A percentile compares a stretch with the other conserved stretches of the same genome.
phyloP scores from a whole-genome alignment of 2,329 filamentous ascomycete species.

The Aspergillus neoniger region DNA sequence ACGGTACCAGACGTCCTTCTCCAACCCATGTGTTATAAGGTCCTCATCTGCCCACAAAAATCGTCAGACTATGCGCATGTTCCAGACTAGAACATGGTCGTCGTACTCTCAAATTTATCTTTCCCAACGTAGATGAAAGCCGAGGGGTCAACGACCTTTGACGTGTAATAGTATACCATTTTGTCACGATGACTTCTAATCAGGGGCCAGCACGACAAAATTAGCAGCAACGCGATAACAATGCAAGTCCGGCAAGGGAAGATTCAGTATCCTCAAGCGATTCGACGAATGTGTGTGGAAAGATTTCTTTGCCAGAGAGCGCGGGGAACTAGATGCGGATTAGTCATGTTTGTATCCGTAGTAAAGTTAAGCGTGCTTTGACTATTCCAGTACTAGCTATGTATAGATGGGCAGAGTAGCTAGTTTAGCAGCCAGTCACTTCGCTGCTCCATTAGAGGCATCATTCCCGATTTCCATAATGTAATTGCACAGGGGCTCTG shows the following conservation, averaged over 20 bases:
- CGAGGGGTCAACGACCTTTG: slow-evolving; percentile 75
- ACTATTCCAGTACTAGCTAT: neutral
- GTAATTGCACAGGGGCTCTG: too few relatives aligned
- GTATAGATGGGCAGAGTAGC: neutral
- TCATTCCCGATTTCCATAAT: too few relatives aligned
- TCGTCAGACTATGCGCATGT: slow-evolving; percentile 17
- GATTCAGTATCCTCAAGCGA: neutral
- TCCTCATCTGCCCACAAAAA: slow-evolving; percentile 74
- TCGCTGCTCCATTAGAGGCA: too few relatives aligned
- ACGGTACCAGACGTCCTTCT: slow-evolving; percentile 86
- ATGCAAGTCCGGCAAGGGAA: neutral
- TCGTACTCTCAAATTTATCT: slow-evolving; percentile 96
- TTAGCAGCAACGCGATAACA: neutral
- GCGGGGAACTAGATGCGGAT: neutral
- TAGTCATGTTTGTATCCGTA: neutral
- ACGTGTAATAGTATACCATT: slow-evolving; percentile 95
- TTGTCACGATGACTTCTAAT: neutral
- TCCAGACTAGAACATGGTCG: slow-evolving; percentile 8
- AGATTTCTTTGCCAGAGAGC: neutral
- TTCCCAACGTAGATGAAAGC: slow-evolving; percentile 96
- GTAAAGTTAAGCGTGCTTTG: neutral
- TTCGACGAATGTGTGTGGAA: neutral
- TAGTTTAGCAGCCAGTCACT: neutral
- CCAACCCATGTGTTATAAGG: slow-evolving; percentile 89
- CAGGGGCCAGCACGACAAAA: neutral